phyloP scores from a whole-genome alignment of 176 grass and related monocot species.

The Panicum miliaceum region DNA sequence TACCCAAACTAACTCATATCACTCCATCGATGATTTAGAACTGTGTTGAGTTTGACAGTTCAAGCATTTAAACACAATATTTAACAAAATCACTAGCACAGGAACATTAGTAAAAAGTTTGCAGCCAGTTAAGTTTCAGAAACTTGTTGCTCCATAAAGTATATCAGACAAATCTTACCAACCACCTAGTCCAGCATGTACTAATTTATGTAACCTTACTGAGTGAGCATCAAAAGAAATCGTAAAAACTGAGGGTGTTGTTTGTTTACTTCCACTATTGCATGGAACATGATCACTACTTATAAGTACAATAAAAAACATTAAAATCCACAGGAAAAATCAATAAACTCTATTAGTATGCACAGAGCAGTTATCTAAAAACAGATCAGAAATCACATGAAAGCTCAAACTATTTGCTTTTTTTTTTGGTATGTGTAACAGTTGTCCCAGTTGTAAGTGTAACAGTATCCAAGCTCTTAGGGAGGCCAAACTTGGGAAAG shows the following conservation, averaged over 20 bases:
- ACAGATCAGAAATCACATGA: not conserved
- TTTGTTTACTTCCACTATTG: not conserved
- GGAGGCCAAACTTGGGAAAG: not conserved
- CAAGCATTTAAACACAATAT: not conserved
- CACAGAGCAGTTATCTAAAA: not conserved
- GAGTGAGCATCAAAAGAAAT: not conserved
- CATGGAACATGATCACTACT: not conserved
- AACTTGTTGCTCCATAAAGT: not conserved
- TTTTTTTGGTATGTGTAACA: not conserved
- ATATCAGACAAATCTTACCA: constrained; percentile 3
- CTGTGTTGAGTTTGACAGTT: not conserved
- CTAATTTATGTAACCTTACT: constrained; percentile 5
- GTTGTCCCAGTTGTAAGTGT: not conserved
- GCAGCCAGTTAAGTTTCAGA: not conserved
- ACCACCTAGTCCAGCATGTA: not conserved
- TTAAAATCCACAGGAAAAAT: not conserved
- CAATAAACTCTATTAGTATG: not conserved
- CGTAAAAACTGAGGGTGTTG: not conserved
- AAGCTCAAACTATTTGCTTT: not conserved
- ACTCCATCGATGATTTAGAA: not conserved
- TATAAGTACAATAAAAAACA: not conserved
- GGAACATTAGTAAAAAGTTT: not conserved
- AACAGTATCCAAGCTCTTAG: not conserved
- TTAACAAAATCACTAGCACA: constrained; percentile 3
- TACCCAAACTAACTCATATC: not conserved